phyloP scores from a whole-genome alignment of 2,329 filamentous ascomycete species.

The Sarocladiaceae sp. region DNA sequence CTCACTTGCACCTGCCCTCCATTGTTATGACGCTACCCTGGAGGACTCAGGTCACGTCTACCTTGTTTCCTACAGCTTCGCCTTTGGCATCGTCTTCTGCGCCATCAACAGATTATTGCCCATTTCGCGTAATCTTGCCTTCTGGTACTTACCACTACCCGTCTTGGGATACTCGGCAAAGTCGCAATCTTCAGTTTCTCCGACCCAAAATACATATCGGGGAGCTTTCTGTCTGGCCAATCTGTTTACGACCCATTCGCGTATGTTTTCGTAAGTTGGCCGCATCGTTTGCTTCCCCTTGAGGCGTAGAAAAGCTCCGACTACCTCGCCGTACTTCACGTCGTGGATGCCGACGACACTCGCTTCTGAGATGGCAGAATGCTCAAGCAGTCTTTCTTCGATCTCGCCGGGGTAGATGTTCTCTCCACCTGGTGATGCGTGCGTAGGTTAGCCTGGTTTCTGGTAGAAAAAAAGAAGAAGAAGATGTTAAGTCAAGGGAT shows the following conservation, averaged over 20 bases:
- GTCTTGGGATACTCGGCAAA: background rate
- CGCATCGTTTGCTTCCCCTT: background rate
- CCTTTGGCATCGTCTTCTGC: background rate
- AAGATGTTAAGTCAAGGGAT: no score
- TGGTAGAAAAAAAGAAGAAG: no score
- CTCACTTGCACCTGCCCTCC: no score
- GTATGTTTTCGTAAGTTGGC: background rate
- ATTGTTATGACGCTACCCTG: no score
- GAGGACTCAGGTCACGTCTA: no score
- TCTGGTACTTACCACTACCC: slow-evolving; percentile 5
- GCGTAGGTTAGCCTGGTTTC: background rate
- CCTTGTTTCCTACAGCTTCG: background rate
- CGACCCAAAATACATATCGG: slow-evolving; percentile 9
- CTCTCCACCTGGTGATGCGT: slow-evolving; percentile 49
- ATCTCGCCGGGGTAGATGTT: slow-evolving; percentile 85
- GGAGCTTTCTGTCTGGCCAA: slow-evolving; percentile 9
- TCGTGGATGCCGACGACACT: slow-evolving; percentile 76
- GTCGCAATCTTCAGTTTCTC: background rate
- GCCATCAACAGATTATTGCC: background rate
- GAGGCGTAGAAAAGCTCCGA: slow-evolving; percentile 64
- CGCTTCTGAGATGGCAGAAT: slow-evolving; percentile 61
- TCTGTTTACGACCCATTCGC: background rate
- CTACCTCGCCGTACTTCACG: slow-evolving; percentile 71
- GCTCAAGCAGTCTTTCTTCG: slow-evolving; percentile 73
- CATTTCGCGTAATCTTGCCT: background rate